Base-by-base conservation (phyloP, 2,329 filamentous ascomycete species). In the Incumbomyces delicatus region DNA sequence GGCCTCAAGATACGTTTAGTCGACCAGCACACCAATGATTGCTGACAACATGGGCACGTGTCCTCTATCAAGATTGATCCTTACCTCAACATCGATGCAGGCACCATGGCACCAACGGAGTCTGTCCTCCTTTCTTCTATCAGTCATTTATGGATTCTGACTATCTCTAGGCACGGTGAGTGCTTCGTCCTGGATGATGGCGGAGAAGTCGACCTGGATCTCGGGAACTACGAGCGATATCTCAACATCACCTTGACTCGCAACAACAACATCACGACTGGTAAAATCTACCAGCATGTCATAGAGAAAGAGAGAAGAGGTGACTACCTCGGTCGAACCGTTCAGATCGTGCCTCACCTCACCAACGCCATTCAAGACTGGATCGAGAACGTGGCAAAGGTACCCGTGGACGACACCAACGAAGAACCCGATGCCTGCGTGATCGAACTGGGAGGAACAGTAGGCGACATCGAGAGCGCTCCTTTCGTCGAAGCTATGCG, bases 211-310 rank as follows among this genome's bases (percentile, higher is more conserved):
- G 82, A 86, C 60, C 75, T 87, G 49, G 83, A 87, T 62, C 72
- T 87, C 30, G 83, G 83, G 54, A 86, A 86, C 65, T 86, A 85
- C 67, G 83, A 86, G 63, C 76, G 83, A 36, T 94, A 94, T 63
- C 80, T 95, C 46, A 82, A 83, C 60, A 82, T 90, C 54, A 85
- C 82, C 46, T 75, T 96, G 51, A 87, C 80, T 7, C 75, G 82
- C 51, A 88, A 95, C 58, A 87, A 90, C 72, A 96, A 96, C 67
- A 94, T 98, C 67, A 98, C 92, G 2, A 95, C 90, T 5, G 92
- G 92, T 62, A 95, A 96, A 72, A 87, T 96, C 57, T 96, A 95
- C 69, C 76, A 87, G 61, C 80, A 85, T 59, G 89, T 95, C 45
- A 88, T 95, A 58, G 79, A 88, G 60, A 80, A 78, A 51, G 80